Evolutionary conservation across 257 asterid genomes (phyloP).

Genomic region (Henckelia pumila): DNA sequence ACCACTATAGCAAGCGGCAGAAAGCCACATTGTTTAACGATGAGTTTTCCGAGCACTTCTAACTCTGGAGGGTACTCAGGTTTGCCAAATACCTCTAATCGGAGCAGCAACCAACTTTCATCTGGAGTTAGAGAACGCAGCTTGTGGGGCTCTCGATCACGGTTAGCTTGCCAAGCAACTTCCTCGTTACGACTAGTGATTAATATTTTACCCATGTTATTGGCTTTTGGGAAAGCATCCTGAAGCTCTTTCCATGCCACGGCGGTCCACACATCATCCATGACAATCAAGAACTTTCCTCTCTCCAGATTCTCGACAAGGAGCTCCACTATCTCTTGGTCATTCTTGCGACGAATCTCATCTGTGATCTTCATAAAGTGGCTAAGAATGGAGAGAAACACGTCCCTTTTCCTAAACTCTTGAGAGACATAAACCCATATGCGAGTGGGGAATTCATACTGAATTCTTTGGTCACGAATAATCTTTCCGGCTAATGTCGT

Average conservation of each 20-base stretch:
- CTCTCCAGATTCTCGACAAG: slow-evolving; percentile 3
- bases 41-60: slow-evolving; percentile 21
- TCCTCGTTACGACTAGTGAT: slow-evolving; percentile 39
- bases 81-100: slow-evolving; percentile 36
- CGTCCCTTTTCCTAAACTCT: slow-evolving; percentile 24
- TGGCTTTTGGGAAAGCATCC: slow-evolving; percentile 28
- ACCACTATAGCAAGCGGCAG: slow-evolving; percentile 46
- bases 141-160: slow-evolving; percentile 25
- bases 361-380: slow-evolving; percentile 5
- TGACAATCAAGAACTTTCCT: slow-evolving; percentile 37
- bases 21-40: slow-evolving; percentile 38
- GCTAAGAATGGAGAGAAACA: slow-evolving; percentile 26
- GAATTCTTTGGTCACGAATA: neutral
- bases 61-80: slow-evolving; percentile 23
- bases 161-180: slow-evolving; percentile 34
- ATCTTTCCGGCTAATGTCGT: slow-evolving; percentile 38
- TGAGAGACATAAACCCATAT: slow-evolving; percentile 37
- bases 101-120: slow-evolving; percentile 44
- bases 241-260: slow-evolving; percentile 32
- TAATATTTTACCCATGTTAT: slow-evolving; percentile 33
- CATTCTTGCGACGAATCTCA: slow-evolving; percentile 17
- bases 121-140: slow-evolving; percentile 21
- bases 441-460: slow-evolving; percentile 20
- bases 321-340: slow-evolving; percentile 6
- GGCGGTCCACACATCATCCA: slow-evolving; percentile 50